Conservation (phyloP, 257 asterid genomes). For the Ligustrum vulgare region DNA sequence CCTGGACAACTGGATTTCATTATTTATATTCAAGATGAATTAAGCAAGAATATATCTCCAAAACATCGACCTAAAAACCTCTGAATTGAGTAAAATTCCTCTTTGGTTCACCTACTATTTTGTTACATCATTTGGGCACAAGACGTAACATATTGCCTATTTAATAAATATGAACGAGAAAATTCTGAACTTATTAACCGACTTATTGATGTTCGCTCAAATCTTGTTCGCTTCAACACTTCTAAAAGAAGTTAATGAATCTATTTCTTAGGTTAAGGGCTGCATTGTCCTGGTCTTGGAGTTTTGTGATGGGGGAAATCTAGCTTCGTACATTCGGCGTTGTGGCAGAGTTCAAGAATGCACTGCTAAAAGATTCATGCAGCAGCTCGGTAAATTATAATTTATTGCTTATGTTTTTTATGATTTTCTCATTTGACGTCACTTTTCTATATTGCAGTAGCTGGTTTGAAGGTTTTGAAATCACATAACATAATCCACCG, state of each 20-base stretch:
- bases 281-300: constrained; percentile 45
- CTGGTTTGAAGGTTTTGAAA: constrained; percentile 46
- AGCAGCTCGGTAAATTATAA: constrained; percentile 44
- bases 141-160: neutral
- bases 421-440: neutral
- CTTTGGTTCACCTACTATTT: neutral
- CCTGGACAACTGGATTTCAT: neutral
- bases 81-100: neutral
- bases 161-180: neutral
- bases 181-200: neutral
- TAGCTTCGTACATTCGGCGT: constrained; percentile 44
- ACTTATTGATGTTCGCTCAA: neutral
- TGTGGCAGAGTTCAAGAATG: constrained; percentile 52
- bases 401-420: neutral
- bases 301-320: constrained; percentile 54
- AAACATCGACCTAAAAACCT: neutral
- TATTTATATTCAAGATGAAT: neutral
- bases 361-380: constrained; percentile 41
- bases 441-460: constrained; percentile 28
- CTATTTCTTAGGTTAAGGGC: constrained; percentile 39
- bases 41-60: neutral
- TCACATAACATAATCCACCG: constrained; percentile 43
- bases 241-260: neutral
- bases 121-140: neutral
- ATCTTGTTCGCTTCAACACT: neutral